Evolutionary conservation across 148 eudicot species (phyloP), one percentile per base, ranked within the genome.

Genomic region (Rhododendron mucronatum): DNA sequence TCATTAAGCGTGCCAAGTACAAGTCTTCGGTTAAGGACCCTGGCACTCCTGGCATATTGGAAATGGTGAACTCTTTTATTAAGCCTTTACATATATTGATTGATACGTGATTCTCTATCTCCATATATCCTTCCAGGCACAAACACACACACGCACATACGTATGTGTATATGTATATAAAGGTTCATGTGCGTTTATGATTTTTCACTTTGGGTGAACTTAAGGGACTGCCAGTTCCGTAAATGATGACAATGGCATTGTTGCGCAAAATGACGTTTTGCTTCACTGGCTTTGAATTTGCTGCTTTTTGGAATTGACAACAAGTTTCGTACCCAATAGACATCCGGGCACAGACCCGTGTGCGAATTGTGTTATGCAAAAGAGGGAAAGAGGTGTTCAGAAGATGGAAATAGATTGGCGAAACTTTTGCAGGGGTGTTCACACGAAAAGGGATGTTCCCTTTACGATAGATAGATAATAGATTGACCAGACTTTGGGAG

Each of bases 1-100:
- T 94, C 44, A 86, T 91, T n/a, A 91, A 86, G 90, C 93, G 93
- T 69, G 95, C 88, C 80, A 95, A 90, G 92, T 89, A 91, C 82
- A 95, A 92, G 83, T 81, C 92, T 18, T 44, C 91, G 3, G 79
- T 88, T 53, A 95, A 93, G 88, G 92, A 88, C 45, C 90, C 96
- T 26, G 95, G 95, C n/a, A 81, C 86, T 21, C 90, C 93, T 47
- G 98, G 98, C 63, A 83, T 91, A 55, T 82, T 95, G 84, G 89
- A 88, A 47, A 33, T 95, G 93, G 96, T 94, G 88, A 67, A 50
- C 41, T 33, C 71, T 45, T 26, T 41, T 41, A 5, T 61, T 55
- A 11, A 44, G 61, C 78, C 12, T 35, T 77, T 48, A 10, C 12
- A 2, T 69, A 7, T 76, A 2, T 41, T 69, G 28, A 21, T 21